phyloP scores from a whole-genome alignment of 2,329 filamentous ascomycete species.

The Aspergillus viridinutans region DNA sequence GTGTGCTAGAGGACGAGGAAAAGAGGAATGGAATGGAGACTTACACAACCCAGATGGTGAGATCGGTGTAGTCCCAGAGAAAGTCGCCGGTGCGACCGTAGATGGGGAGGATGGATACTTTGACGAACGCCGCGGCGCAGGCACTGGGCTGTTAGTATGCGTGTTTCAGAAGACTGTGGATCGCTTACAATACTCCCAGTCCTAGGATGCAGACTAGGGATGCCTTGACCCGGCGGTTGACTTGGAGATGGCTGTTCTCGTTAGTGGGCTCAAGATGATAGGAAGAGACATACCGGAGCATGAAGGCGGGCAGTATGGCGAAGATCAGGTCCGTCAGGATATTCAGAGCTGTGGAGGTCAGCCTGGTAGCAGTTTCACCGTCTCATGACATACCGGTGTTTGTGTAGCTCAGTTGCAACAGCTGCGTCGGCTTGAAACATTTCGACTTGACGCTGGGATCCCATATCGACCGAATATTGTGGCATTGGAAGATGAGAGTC shows the following conservation, averaged over 20 bases:
- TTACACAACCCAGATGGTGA: constrained; percentile 46
- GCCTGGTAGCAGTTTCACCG: neutral
- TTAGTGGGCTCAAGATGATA: neutral
- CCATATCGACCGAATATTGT: constrained; percentile 45
- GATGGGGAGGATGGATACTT: constrained; percentile 36
- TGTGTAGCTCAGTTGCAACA: constrained; percentile 43
- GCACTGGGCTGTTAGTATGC: constrained; percentile 19
- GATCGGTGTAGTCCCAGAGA: constrained; percentile 45
- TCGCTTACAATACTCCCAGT: constrained; percentile 41
- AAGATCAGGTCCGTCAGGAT: constrained; percentile 41
- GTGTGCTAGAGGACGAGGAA: no score
- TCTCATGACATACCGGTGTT: constrained; percentile 26
- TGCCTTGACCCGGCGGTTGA: constrained; percentile 35
- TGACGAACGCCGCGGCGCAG: constrained; percentile 41
- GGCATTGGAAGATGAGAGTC: constrained; percentile 49
- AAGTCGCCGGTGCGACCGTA: constrained; percentile 41
- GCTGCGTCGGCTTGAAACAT: constrained; percentile 41
- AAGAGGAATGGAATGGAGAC: neutral
- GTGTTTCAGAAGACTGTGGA: neutral
- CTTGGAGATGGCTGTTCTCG: constrained; percentile 28
- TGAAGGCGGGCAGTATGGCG: constrained; percentile 38
- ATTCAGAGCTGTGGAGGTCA: constrained; percentile 25
- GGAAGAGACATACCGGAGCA: constrained; percentile 27
- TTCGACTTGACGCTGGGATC: constrained; percentile 35
- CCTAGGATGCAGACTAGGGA: constrained; percentile 37